Conservation (phyloP, 2,329 filamentous ascomycete genomes). For the Erysiphe pulchra region DNA sequence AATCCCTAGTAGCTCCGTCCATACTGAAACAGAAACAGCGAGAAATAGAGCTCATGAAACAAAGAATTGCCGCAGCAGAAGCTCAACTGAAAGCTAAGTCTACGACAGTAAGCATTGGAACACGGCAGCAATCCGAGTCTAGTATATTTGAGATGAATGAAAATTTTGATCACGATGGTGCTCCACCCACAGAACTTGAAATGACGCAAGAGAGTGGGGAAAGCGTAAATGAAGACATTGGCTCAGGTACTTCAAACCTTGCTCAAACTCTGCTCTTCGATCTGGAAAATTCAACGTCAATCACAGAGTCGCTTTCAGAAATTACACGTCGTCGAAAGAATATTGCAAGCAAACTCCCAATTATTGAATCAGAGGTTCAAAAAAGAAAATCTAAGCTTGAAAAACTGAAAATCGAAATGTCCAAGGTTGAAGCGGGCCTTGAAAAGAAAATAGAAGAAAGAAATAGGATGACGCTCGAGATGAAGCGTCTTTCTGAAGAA, state of each 20-base stretch:
- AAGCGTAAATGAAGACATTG: neutral
- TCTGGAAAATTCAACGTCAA: neutral
- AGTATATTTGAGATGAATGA: conserved; percentile 2
- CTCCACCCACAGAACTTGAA: conserved; percentile 6
- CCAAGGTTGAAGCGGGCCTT: conserved; percentile 11
- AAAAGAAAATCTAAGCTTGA: conserved; percentile 10
- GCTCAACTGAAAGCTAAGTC: conserved; percentile 7
- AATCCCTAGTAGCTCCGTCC: conserved; percentile 8
- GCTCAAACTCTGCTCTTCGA: neutral
- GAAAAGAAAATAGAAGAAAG: conserved; percentile 13
- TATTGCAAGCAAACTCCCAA: conserved; percentile 11
- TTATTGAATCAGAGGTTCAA: conserved; percentile 13
- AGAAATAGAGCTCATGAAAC: conserved; percentile 33
- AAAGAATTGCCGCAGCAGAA: conserved; percentile 14
- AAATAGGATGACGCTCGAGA: conserved; percentile 12
- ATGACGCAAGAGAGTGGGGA: neutral
- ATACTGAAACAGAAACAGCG: conserved; percentile 26
- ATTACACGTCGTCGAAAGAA: conserved; percentile 12
- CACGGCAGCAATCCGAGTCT: conserved; percentile 6
- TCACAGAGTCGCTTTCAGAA: neutral
- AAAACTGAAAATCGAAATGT: conserved; percentile 11
- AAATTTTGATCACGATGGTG: neutral
- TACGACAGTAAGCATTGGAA: conserved; percentile 12
- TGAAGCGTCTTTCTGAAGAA: conserved; percentile 12
- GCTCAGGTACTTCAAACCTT: too few species aligned